These are phyloP conservation scores for Clonostachys rhizophaga DNA, from an alignment of 2,329 filamentous ascomycete genomes.

Conservation along the genomic window DNA sequence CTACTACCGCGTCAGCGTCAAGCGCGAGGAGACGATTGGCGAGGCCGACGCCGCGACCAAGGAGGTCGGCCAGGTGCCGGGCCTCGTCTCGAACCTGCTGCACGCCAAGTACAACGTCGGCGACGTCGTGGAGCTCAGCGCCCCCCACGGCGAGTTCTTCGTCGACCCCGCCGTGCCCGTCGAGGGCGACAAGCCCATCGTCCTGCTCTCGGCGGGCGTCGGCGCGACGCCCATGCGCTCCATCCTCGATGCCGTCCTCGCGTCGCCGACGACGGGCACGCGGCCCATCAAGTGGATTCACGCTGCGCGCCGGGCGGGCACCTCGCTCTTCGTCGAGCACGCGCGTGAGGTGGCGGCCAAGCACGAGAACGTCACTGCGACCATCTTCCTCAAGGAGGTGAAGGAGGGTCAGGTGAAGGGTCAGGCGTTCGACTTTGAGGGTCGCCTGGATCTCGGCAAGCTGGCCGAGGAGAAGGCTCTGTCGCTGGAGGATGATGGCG, in stretches of 20 bases:
- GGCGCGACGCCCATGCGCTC: slow-evolving; percentile 63
- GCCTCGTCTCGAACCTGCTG: slow-evolving; percentile 48
- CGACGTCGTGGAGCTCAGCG: slow-evolving; percentile 48
- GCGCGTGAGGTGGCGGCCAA: slow-evolving; percentile 34
- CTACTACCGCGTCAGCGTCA: slow-evolving; percentile 71
- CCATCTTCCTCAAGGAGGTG: slow-evolving; percentile 54
- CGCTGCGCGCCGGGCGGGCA: slow-evolving; percentile 42
- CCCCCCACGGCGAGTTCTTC: slow-evolving; percentile 58
- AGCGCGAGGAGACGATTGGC: slow-evolving; percentile 48
- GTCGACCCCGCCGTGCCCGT: slow-evolving; percentile 34
- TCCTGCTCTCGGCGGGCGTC: slow-evolving; percentile 64
- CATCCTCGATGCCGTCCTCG: slow-evolving; percentile 54
- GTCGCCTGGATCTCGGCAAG: slow-evolving; percentile 53
- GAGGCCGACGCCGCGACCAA: slow-evolving; percentile 19
- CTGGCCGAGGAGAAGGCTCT: slow-evolving; percentile 48
- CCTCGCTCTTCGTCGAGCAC: slow-evolving; percentile 50
- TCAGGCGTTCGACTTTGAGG: slow-evolving; percentile 53
- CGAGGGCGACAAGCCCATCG: slow-evolving; percentile 44
- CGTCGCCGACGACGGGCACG: slow-evolving; percentile 12
- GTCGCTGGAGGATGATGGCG: slow-evolving; percentile 43
- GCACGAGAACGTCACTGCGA: slow-evolving; percentile 23
- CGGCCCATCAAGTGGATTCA: slow-evolving; percentile 61
- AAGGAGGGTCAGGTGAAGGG: slow-evolving; percentile 37
- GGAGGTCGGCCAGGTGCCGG: slow-evolving; percentile 19
- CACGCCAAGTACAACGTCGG: slow-evolving; percentile 42